These are phyloP conservation scores for Candida albicans DNA, from an alignment of 1,139 yeast species.

Conservation along the genomic window DNA sequence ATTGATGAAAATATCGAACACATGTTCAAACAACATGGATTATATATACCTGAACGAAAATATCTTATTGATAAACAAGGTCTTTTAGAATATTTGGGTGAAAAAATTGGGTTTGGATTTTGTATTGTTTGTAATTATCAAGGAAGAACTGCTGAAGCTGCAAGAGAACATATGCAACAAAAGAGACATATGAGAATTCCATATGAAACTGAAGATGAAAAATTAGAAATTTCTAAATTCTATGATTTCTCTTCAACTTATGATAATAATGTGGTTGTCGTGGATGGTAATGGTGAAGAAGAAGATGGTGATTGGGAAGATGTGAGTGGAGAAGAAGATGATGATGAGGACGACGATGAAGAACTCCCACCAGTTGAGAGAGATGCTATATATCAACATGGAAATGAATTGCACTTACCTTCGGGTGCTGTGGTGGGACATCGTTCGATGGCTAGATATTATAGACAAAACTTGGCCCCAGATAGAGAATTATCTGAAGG, in stretches of 20 bases:
- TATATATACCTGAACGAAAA: constrained; percentile 79
- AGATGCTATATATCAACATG: constrained; percentile 49
- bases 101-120: constrained; percentile 81
- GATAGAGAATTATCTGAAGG: constrained; percentile 77
- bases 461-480: constrained; percentile 76
- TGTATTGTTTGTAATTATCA: constrained; percentile 84
- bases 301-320: constrained; percentile 15
- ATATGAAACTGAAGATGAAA: constrained; percentile 80
- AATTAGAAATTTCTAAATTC: constrained; percentile 74
- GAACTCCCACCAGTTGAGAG: constrained; percentile 40
- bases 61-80: constrained; percentile 73
- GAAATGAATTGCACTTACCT: constrained; percentile 80
- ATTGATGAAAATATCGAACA: constrained; percentile 69
- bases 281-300: constrained; percentile 15
- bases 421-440: constrained; percentile 89
- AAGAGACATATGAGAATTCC: constrained; percentile 90
- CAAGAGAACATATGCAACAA: constrained; percentile 83
- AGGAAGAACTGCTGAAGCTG: constrained; percentile 81
- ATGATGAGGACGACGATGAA: constrained; percentile 40
- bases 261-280: constrained; percentile 26
- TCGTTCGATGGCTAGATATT: constrained; percentile 82
- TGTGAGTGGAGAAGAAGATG: constrained; percentile 25
- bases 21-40: constrained; percentile 76
- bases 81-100: constrained; percentile 70
- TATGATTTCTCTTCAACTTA: constrained; percentile 82